Base-by-base conservation (phyloP, 2,329 filamentous ascomycete genomes). In the Botrytis hyacinthi region DNA sequence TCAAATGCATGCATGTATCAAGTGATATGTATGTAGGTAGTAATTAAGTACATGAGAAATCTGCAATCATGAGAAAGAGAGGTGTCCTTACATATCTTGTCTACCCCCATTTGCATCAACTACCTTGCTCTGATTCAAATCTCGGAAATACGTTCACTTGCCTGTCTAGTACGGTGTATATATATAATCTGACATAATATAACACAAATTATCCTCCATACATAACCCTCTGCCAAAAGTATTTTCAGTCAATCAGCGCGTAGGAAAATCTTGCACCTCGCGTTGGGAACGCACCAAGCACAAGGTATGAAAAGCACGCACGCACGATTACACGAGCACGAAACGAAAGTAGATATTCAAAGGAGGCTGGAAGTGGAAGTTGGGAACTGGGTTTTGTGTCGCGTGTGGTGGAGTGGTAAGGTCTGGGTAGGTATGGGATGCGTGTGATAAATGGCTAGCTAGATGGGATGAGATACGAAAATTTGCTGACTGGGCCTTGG, bases 231-330 rank as follows among this genome's bases (percentile, higher is more conserved):
- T 29, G 26, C 26, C 37, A 29, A 63, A 63, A 6, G n/a, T 9
- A n/a, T 44, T 44, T 63, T 16, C 40, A 63, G 9, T 40, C 40
- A 42, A 63, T 44, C 61, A 65, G 61, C 61, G 61, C 61, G 61
- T 65, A 4, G 22, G 48, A 54, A 63, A 65, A 22, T 44, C 18
- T 14, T 44, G 61, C 40, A 65, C 18, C 29, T 32, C 61, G 61
- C 61, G 40, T 46, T 65, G 18, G 61, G 40, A 65, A 44, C 18
- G 61, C 61, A 65, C 40, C 40, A 63, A 63, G 61, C 40, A 63
- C 61, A 40, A 63, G 51, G 51, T 57, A 32, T 57, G 16, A 57
- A 57, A 18, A 32, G 51, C 51, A 57, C 51, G 51, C n/a, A 57
- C 51, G n/a, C n/a, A 57, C 51, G n/a, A 57, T 18, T 29, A 57